Evolutionary conservation across 2,329 filamentous ascomycete genomes (phyloP).

Genomic region (Botrytis cinerea): DNA sequence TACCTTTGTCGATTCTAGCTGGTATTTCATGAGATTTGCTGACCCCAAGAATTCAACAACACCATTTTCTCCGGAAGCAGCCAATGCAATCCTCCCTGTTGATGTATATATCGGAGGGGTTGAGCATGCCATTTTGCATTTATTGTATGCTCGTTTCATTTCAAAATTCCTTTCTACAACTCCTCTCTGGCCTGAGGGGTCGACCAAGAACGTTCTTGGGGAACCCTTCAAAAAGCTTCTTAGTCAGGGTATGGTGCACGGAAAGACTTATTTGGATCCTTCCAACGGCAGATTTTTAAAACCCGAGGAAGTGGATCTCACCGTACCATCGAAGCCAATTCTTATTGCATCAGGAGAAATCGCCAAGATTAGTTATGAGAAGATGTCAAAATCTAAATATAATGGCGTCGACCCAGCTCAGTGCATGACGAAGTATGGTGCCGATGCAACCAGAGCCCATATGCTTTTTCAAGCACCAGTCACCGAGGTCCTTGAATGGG

Average conservation of each 20-base stretch:
- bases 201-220: slow-evolving; percentile 46
- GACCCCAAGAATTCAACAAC: slow-evolving; percentile 65
- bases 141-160: slow-evolving; percentile 87
- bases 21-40: slow-evolving; percentile 84
- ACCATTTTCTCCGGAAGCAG: slow-evolving; percentile 63
- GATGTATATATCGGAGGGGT: slow-evolving; percentile 89
- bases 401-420: slow-evolving; percentile 82
- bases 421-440: slow-evolving; percentile 74
- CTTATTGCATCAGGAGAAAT: slow-evolving; percentile 61
- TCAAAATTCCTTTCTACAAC: slow-evolving; percentile 77
- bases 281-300: slow-evolving; percentile 73
- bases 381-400: slow-evolving; percentile 95
- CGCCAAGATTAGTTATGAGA: slow-evolving; percentile 72
- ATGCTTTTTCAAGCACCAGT: slow-evolving; percentile 89
- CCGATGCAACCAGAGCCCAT: slow-evolving; percentile 81
- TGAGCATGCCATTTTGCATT: slow-evolving; percentile 86
- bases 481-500: slow-evolving; percentile 83
- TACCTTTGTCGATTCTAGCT: slow-evolving; percentile 92
- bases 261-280: slow-evolving; percentile 78
- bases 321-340: slow-evolving; percentile 55
- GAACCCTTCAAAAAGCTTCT: slow-evolving; percentile 84
- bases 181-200: slow-evolving; percentile 48
- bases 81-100: slow-evolving; percentile 65
- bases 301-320: slow-evolving; percentile 71
- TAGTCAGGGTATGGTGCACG: slow-evolving; percentile 92